Percentiles rank a stretch among this genome's conserved stretches.
Conservation (phyloP, 176 grass and related monocot genomes). For the Oropetium thomaeum region DNA sequence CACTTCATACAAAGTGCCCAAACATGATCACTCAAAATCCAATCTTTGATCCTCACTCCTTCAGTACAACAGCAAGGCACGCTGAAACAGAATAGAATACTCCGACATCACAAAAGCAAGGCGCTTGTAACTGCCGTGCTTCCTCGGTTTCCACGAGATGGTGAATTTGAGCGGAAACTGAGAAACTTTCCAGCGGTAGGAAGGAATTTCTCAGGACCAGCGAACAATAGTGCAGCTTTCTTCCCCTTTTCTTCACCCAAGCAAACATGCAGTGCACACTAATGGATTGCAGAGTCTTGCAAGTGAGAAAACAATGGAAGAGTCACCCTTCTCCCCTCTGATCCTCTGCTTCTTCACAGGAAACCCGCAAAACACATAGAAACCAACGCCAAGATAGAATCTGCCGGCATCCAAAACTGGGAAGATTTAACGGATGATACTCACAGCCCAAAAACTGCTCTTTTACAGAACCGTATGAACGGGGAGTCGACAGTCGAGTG, state of each 20-base stretch:
- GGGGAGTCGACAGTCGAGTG: background rate
- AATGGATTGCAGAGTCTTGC: slow-evolving; percentile 20
- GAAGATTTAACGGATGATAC: background rate
- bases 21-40: background rate
- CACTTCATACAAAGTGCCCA: background rate
- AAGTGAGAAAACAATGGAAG: background rate
- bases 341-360: slow-evolving; percentile 27
- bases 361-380: slow-evolving; percentile 6
- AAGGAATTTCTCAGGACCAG: slow-evolving; percentile 26
- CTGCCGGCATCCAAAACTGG: background rate
- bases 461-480: slow-evolving; percentile 13
- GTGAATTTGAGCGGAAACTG: slow-evolving; percentile 1
- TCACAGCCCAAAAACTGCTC: slow-evolving; percentile 1
- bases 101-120: slow-evolving; percentile 6
- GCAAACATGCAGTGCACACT: slow-evolving; percentile 7
- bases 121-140: slow-evolving; percentile 30
- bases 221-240: background rate
- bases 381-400: background rate
- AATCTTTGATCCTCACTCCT: background rate
- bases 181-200: slow-evolving; percentile 4
- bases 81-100: slow-evolving; percentile 1
- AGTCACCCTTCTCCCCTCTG: background rate
- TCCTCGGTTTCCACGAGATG: slow-evolving; percentile 36
- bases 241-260: slow-evolving; percentile 9
- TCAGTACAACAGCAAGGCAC: background rate